Percentiles rank a stretch among this genome's conserved stretches.
Conservation (phyloP, 768 basidiomycete genomes). For the Clathrus columnatus region DNA sequence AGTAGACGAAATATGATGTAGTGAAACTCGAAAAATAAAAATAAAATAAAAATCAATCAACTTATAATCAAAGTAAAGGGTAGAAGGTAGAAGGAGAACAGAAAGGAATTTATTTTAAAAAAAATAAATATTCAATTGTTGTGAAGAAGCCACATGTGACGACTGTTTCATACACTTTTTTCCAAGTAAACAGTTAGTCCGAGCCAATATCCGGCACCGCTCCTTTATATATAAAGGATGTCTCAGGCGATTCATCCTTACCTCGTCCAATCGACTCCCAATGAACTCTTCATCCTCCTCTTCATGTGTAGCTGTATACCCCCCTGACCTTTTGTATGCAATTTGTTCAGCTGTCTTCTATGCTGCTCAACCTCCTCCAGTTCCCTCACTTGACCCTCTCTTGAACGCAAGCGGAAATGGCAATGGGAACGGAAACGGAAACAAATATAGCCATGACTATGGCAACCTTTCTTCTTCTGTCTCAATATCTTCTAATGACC, state of each 20-base stretch:
- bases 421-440: not conserved
- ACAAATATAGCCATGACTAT: not conserved
- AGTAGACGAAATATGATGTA: too few relatives aligned
- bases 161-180: too few relatives aligned
- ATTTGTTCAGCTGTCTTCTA: conserved; percentile 69
- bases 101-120: too few relatives aligned
- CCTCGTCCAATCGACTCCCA: not conserved
- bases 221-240: conserved; percentile 5
- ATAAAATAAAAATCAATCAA: too few relatives aligned
- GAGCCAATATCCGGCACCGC: too few relatives aligned
- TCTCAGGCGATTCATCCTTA: not conserved
- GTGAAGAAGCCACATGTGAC: too few relatives aligned
- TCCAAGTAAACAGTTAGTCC: too few relatives aligned
- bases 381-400: conserved; percentile 64
- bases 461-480: not conserved
- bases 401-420: conserved; percentile 24
- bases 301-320: conserved; percentile 36
- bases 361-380: conserved; percentile 45
- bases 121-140: too few relatives aligned
- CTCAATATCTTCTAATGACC: not conserved
- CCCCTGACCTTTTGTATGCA: conserved; percentile 60
- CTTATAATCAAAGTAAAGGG: too few relatives aligned
- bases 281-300: conserved; percentile 10
- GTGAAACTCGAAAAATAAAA: too few relatives aligned
- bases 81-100: too few relatives aligned